A percentile compares a stretch with the other conserved stretches of the same genome.
Conservation (phyloP, 208 protist genomes). For the Leishmania aethiopica region DNA sequence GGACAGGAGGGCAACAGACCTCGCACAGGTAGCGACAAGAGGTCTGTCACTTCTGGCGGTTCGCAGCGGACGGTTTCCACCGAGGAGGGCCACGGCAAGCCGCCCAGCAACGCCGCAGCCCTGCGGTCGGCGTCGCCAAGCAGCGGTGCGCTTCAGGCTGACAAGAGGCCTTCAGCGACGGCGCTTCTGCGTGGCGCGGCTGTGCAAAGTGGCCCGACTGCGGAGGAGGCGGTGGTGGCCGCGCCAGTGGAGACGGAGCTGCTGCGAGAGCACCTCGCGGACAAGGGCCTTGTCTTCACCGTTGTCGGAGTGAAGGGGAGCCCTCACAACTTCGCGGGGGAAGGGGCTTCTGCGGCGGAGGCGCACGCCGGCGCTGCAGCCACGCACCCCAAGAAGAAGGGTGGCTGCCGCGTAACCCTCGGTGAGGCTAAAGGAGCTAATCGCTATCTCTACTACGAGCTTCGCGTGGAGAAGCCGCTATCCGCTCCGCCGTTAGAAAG, state of each 20-base stretch:
- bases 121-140: background rate
- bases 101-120: background rate
- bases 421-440: background rate
- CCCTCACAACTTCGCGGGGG: background rate
- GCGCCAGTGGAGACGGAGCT: conserved; percentile 24
- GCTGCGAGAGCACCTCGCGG: conserved; percentile 14
- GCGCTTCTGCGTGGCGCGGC: too few species aligned
- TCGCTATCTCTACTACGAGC: conserved; percentile 22
- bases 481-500: background rate
- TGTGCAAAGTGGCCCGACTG: background rate
- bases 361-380: background rate
- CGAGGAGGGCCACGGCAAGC: background rate
- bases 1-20: background rate
- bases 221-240: background rate
- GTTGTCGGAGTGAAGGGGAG: conserved; percentile 13
- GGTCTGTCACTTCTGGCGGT: background rate
- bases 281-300: conserved; percentile 15
- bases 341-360: background rate
- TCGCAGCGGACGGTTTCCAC: background rate
- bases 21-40: background rate
- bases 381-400: conserved; percentile 8
- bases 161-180: background rate
- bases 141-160: background rate
- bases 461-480: conserved; percentile 20
- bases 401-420: background rate